Base-by-base conservation (phyloP, 139 green algal genomes). In the Chlorella ohadii region DNA sequence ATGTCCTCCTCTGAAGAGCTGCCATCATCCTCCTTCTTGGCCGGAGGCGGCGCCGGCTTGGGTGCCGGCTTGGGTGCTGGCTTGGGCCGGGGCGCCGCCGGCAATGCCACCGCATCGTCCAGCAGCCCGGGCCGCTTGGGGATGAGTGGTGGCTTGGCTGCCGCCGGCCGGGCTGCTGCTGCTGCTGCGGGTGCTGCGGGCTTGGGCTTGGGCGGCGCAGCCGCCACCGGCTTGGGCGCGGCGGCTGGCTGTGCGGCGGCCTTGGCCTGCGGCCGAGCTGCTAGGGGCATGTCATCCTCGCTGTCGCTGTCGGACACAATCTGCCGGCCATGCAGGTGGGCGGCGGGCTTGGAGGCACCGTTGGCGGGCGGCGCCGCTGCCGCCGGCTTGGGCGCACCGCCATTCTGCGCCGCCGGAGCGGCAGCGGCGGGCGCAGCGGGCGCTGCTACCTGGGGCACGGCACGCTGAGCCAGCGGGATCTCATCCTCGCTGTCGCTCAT, bases 211-310 rank as follows among this genome's bases (percentile, higher is more conserved):
- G 39, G 63, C 36, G 36, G 39, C 16, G 64, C 28, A 20, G 57
- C 55, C 22, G 74, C n/a, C 31, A 36, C 22, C 19, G 63, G 71
- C 72, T 72, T 83, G 56, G 72, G 76, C 41, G 41, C 31, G 28
- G 72, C 59, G 28, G 65, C 65, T 9, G 71, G 33, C 9, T 86
- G 63, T 57, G 34, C 70, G 11, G 31, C 66, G 2, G 82, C 47
- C 25, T 27, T 39, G 72, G 74, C 44, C 44, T 51, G 36, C 31
- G 70, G 56, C 4, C 85, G 63, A 1, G 39, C 65, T 9, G 85
- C 89, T 36, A 93, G 70, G 13, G 89, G 89, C 79, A 87, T n/a
- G 33, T 89, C 86, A 25, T 87, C 86, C n/a, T 89, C 86, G 56
- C 85, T 89, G 61, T 89, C 85, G 51, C 51, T 72, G 65, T 84